Base-by-base conservation (phyloP, 352 stramenopile species). In the Elongisporangium senticosum region DNA sequence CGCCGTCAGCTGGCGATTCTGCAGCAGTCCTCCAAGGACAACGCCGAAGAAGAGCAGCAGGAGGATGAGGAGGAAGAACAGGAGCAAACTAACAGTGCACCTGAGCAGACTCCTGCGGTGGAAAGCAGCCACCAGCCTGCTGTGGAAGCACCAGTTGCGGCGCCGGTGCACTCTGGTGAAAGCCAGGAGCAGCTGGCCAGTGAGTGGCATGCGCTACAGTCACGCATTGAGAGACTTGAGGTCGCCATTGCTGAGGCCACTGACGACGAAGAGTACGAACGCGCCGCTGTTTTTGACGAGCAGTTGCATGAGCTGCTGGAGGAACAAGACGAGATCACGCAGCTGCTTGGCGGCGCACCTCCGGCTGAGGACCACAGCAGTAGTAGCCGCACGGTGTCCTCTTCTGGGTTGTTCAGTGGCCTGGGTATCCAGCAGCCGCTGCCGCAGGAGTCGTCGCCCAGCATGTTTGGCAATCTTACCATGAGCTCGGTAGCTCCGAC, bases 251-350 rank as follows among this genome's bases (percentile, higher is more conserved):
- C 70, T 11, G 83, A 79, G 0, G 77, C 75, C 4, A 52, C 59
- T 5, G 74, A 90, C 22, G 75, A 91, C n/a, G 72, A 88, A 47
- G 83, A 93, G 26, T 51, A 90, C 14, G 57, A 82, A 40, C 68
- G 70, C n/a, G 64, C 87, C 43, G 77, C 70, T 21, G 79, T 66
- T 14, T 69, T 86, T 39, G 78, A 88, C 56, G 69, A 61, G 6
- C 71, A 79, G 43, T 69, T 86, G 20, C 49, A 74, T 47, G 62
- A 59, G 11, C 64, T 81, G 26, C 53, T 80, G 24, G 53, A 62
- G n/a, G 62, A 74, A 17, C 59, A 75, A 19, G 33, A 43, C 7
- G 33, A 43, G 33, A 43, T 43, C 33, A 43, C 33, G 33, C 33
- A 43, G 33, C 33, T 43, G 13, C 33, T 43, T 7, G 33, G 33